phyloP scores from a whole-genome alignment of 176 grass and related monocot genomes.

The Zizania latifolia region DNA sequence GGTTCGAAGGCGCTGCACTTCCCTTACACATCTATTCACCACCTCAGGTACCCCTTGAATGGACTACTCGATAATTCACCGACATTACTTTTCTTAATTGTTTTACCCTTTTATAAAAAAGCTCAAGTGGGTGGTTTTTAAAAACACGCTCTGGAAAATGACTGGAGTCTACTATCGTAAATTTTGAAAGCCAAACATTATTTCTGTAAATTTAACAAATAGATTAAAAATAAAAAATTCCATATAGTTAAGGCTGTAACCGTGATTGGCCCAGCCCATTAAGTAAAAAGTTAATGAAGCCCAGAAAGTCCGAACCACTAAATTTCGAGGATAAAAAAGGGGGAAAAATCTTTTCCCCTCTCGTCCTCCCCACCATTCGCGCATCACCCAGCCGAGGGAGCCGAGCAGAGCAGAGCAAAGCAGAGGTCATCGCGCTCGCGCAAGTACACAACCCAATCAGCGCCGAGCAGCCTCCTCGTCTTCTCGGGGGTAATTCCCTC shows the following conservation, averaged over 20 bases:
- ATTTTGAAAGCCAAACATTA: too few species aligned
- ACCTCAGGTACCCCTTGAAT: too few species aligned
- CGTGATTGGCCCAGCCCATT: neutral
- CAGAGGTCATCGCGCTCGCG: neutral
- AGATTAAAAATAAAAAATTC: too few species aligned
- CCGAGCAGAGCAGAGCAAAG: neutral
- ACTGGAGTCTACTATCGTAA: too few species aligned
- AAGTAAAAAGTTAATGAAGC: neutral
- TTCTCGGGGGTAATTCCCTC: constrained; percentile 27
- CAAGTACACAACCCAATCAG: neutral
- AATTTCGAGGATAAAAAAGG: neutral
- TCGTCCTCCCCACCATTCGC: constrained; percentile 16
- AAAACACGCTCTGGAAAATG: too few species aligned
- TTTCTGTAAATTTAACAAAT: too few species aligned
- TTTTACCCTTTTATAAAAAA: too few species aligned
- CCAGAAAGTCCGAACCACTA: neutral
- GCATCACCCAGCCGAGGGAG: neutral
- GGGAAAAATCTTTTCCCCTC: neutral
- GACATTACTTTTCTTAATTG: too few species aligned
- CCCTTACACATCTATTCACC: too few species aligned
- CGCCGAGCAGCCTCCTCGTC: neutral
- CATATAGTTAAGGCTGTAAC: neutral
- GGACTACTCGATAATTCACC: too few species aligned
- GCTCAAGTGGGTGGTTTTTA: too few species aligned
- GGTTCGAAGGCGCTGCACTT: too few species aligned